Evolutionary conservation across 2,329 filamentous ascomycete genomes (phyloP), one percentile per base, ranked within the genome.

Genomic region (Exophiala lecanii-corni): DNA sequence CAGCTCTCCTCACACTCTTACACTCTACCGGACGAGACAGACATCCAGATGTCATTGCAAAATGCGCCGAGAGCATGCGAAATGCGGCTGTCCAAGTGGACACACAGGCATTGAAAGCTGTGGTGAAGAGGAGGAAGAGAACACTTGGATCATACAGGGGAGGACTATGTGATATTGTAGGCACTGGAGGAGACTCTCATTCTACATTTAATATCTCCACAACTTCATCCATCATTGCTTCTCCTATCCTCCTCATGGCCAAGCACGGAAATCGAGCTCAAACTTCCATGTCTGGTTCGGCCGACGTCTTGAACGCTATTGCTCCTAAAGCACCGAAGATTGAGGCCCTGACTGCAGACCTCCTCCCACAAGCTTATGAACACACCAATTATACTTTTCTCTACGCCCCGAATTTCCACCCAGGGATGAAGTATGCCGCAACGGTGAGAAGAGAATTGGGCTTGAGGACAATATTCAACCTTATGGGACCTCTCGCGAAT

Each of bases 161-260:
- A 50, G 91, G 91, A 3, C 69, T 98, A 62, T 82, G 89, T 63
- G 92, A 98, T 65, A 97, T 98, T 62, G 92, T 98, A 45, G 92
- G 92, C 55, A 98, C 92, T 5, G 92, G 92, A 54, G 92, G 92
- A 60, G 92, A 98, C 70, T 84, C 85, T 15, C 89, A 97, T 74
- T 88, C 94, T 65, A 98, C 92, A 23, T 98, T 95, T 79, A 98
- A 98, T 66, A 91, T 98, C 62, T 92, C 85, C 56, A 98, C 92
- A 3, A 95, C 92, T 5, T 81, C 92, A 2, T 95, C 89, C 13
- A 96, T 98, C 60, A 73, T 98, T 36, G 88, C 87, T 35, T 94
- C 89, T 4, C 81, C 89, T 3, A 72, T 94, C 19, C 77, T 98
- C 25, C 75, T 94, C 57, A 76, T 95, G 44, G 87, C 86, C 54